Evolutionary conservation across 2,329 filamentous ascomycete species (phyloP).

Genomic region (Talaromyces sp.): DNA sequence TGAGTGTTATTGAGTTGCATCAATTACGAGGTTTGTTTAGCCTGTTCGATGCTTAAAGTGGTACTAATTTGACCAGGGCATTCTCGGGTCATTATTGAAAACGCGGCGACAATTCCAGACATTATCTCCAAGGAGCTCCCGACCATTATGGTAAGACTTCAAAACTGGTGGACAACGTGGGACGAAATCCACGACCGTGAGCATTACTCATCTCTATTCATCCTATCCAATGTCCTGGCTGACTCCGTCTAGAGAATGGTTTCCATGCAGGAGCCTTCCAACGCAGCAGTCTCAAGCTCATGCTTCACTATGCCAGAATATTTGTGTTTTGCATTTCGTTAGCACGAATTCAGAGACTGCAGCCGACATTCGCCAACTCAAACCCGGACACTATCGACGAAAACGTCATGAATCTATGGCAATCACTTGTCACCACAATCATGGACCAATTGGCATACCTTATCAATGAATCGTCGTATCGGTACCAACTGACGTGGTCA

Average conservation of each 20-base stretch:
- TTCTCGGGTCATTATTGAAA: slow-evolving; percentile 31
- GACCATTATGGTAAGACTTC: slow-evolving; percentile 30
- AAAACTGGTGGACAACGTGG: slow-evolving; percentile 36
- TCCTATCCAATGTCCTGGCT: neutral
- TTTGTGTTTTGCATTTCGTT: slow-evolving; percentile 33
- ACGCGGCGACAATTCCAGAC: slow-evolving; percentile 24
- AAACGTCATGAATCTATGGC: slow-evolving; percentile 30
- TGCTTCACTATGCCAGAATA: slow-evolving; percentile 34
- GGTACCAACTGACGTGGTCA: slow-evolving; percentile 34
- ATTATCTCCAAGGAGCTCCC: slow-evolving; percentile 30
- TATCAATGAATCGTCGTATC: slow-evolving; percentile 33
- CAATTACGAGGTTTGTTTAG: slow-evolving; percentile 31
- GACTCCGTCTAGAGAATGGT: slow-evolving; percentile 29
- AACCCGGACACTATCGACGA: slow-evolving; percentile 24
- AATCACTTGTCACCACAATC: slow-evolving; percentile 31
- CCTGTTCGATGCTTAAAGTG: neutral
- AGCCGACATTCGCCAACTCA: slow-evolving; percentile 23
- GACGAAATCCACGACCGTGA: slow-evolving; percentile 34
- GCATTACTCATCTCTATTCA: slow-evolving; percentile 3
- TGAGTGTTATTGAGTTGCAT: slow-evolving; percentile 36
- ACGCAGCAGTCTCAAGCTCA: slow-evolving; percentile 33
- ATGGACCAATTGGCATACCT: slow-evolving; percentile 33
- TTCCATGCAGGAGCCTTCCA: slow-evolving; percentile 38
- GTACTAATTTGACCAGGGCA: slow-evolving; percentile 21
- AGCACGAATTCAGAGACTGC: slow-evolving; percentile 36